Evolutionary conservation across 2,329 filamentous ascomycete species (phyloP).

Genomic region (Colletotrichum sp.): DNA sequence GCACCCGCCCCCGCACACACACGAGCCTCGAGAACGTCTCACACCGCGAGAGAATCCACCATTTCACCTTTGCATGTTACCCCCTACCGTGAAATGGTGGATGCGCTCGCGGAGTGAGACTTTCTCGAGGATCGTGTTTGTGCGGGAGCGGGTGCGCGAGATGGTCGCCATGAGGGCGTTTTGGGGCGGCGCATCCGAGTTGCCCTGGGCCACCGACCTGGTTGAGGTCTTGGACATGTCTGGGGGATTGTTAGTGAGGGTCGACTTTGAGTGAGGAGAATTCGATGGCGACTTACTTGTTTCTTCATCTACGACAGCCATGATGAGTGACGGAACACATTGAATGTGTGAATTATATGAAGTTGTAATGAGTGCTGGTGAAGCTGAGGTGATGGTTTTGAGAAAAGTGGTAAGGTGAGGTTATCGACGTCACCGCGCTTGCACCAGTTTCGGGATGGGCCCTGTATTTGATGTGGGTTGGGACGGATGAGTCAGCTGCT

Average conservation of each 20-base stretch:
- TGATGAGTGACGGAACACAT: neutral
- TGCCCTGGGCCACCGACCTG: neutral
- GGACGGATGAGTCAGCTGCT: slow-evolving; percentile 1
- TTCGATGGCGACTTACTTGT: neutral
- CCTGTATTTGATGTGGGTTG: neutral
- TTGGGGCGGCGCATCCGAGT: neutral
- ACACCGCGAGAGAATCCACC: too few species aligned
- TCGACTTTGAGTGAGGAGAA: neutral
- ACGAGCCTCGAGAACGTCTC: too few species aligned
- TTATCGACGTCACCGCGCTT: slow-evolving; percentile 7
- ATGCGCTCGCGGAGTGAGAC: slow-evolving; percentile 28
- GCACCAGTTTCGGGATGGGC: neutral
- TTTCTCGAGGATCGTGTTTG: slow-evolving; percentile 16
- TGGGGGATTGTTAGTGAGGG: neutral
- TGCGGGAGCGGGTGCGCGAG: slow-evolving; percentile 12
- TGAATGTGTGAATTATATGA: neutral
- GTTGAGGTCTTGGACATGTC: slow-evolving; percentile 1
- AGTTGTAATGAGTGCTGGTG: neutral
- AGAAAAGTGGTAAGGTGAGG: neutral
- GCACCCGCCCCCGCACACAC: too few species aligned
- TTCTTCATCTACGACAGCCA: slow-evolving; percentile 5
- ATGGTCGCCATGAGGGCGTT: slow-evolving; percentile 6
- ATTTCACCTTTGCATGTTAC: too few species aligned
- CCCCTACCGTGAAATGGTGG: slow-evolving; percentile 49
- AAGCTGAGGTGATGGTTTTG: neutral